A percentile compares a stretch with the other conserved stretches of the same genome.
Evolutionary conservation across 2,329 filamentous ascomycete species (phyloP).

Genomic region (Fusarium sp.): DNA sequence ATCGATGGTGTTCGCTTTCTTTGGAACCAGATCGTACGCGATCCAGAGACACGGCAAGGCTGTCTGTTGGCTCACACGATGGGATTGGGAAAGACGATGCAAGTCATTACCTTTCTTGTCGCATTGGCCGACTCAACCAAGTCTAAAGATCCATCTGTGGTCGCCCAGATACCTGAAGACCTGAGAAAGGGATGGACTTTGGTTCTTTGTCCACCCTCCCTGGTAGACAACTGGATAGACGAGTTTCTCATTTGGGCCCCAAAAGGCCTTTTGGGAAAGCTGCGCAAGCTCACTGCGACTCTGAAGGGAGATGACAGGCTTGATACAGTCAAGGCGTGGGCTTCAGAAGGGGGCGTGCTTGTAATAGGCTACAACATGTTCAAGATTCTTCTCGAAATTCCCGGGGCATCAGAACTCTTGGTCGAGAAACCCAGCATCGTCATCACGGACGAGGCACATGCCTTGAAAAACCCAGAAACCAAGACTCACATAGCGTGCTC

Average conservation of each 20-base stretch:
- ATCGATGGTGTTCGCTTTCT: conserved; percentile 85
- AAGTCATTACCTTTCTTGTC: conserved; percentile 85
- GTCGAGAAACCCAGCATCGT: conserved; percentile 76
- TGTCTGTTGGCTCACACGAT: conserved; percentile 90
- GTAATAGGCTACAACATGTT: conserved; percentile 82
- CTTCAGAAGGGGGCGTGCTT: conserved; percentile 75
- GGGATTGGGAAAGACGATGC: conserved; percentile 94
- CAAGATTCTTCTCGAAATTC: conserved; percentile 49
- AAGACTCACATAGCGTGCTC: conserved; percentile 65
- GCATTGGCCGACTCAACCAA: conserved; percentile 75
- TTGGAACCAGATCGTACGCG: conserved; percentile 84
- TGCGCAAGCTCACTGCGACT: conserved; percentile 66
- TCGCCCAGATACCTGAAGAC: conserved; percentile 74
- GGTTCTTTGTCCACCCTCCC: conserved; percentile 78
- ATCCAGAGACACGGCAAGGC: conserved; percentile 71
- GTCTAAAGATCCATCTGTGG: conserved; percentile 68
- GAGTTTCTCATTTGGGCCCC: conserved; percentile 81
- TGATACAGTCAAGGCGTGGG: conserved; percentile 69
- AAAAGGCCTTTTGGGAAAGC: conserved; percentile 62
- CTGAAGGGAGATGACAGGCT: conserved; percentile 54
- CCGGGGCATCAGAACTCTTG: conserved; percentile 60
- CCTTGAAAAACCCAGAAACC: conserved; percentile 74
- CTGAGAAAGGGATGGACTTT: conserved; percentile 74
- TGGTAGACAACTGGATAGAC: conserved; percentile 86
- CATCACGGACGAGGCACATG: conserved; percentile 87